These are phyloP conservation scores for Lepidium aucheri DNA, from an alignment of 345 rosid species.

Conservation along the genomic window DNA sequence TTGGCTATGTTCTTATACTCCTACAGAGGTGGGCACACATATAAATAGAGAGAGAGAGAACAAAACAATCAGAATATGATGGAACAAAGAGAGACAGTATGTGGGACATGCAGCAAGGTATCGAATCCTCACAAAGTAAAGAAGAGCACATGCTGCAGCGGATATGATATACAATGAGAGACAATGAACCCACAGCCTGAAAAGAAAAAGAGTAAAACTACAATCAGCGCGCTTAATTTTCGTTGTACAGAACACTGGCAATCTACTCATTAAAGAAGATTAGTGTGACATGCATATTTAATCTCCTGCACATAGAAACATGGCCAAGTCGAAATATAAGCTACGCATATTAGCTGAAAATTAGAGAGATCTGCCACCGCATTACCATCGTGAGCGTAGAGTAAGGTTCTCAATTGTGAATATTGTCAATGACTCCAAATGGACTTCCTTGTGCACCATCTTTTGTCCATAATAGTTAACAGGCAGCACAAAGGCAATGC, in stretches of 20 bases:
- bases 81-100: background rate
- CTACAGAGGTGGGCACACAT: conserved; percentile 30
- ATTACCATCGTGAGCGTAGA: conserved; percentile 74
- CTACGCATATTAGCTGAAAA: background rate
- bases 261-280: background rate
- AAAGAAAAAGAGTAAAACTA: background rate
- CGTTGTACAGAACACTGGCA: background rate
- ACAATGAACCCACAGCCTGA: conserved; percentile 95
- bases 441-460: conserved; percentile 47
- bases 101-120: background rate
- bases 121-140: conserved; percentile 68
- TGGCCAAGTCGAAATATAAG: background rate
- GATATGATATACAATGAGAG: conserved; percentile 70
- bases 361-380: background rate
- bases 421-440: conserved; percentile 50
- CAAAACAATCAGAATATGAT: conserved; percentile 6
- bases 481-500: conserved; percentile 68
- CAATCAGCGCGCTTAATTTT: background rate
- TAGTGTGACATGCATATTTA: background rate
- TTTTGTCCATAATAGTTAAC: conserved; percentile 74
- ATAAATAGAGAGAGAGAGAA: background rate
- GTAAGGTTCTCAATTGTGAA: conserved; percentile 75
- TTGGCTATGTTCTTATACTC: conserved; percentile 67
- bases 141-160: conserved; percentile 61
- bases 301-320: conserved; percentile 3